Conservation (phyloP, 129 eudicot genomes). For the Tanacetum coccineum region DNA sequence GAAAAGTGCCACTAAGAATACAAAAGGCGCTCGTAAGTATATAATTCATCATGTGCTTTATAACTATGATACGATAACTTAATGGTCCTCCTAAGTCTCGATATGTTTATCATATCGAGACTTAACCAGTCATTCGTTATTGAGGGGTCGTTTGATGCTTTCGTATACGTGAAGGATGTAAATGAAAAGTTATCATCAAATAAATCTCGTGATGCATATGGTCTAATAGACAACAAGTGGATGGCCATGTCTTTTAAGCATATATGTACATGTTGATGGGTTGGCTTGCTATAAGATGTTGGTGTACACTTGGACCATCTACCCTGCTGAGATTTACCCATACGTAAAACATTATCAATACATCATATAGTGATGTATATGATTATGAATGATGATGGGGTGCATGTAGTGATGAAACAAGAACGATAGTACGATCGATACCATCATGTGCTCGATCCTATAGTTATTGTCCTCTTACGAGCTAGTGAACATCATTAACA, state of each 20-base stretch:
- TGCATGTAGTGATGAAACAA: slow-evolving; percentile 16
- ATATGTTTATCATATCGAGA: no score
- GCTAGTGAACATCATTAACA: not conserved
- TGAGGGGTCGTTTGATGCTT: not conserved
- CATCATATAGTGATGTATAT: no score
- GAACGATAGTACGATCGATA: no score
- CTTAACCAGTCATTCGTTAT: no score
- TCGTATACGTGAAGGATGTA: not conserved
- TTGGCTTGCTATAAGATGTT: slow-evolving; percentile 15
- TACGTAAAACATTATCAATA: slow-evolving; percentile 5
- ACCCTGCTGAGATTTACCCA: slow-evolving; percentile 21
- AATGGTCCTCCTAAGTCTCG: no score
- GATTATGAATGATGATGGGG: slow-evolving; percentile 24
- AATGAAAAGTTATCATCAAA: not conserved
- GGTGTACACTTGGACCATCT: slow-evolving; percentile 16
- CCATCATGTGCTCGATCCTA: no score
- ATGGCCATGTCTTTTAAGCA: slow-evolving; percentile 16
- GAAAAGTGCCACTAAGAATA: no score
- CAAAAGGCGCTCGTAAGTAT: no score
- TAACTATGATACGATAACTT: no score
- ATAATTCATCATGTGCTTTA: no score
- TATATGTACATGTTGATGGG: slow-evolving; percentile 21
- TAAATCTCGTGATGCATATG: slow-evolving; percentile 14
- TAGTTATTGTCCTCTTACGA: no score
- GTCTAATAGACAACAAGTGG: slow-evolving; percentile 11